Conservation (phyloP, 2,329 filamentous ascomycete species). For the Pestalotiopsis sp. region DNA sequence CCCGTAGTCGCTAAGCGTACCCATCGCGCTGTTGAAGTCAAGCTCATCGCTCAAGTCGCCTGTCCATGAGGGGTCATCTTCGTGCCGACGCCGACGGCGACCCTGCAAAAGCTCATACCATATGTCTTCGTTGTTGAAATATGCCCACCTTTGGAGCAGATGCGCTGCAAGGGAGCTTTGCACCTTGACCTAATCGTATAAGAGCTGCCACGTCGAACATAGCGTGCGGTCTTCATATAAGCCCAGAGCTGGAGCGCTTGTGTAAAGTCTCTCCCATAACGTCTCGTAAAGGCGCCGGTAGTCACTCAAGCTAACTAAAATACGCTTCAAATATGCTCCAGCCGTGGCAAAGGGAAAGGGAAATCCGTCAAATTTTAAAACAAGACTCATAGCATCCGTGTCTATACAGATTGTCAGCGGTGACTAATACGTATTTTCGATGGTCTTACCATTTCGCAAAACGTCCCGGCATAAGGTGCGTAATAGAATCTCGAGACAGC, state of each 20-base stretch:
- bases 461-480: slow-evolving; percentile 25
- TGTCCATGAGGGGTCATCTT: slow-evolving; percentile 8
- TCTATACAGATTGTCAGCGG: slow-evolving; percentile 21
- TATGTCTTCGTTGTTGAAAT: slow-evolving; percentile 16
- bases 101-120: slow-evolving; percentile 15
- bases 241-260: slow-evolving; percentile 26
- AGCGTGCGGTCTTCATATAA: slow-evolving; percentile 34
- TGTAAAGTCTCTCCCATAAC: slow-evolving; percentile 36
- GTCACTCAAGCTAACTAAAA: slow-evolving; percentile 31
- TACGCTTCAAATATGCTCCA: slow-evolving; percentile 42
- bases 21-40: slow-evolving; percentile 11
- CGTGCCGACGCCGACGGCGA: not conserved
- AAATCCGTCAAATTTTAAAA: slow-evolving; percentile 39
- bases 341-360: slow-evolving; percentile 46
- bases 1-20: slow-evolving; percentile 12
- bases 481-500: slow-evolving; percentile 32
- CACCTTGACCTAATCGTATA: slow-evolving; percentile 35
- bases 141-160: slow-evolving; percentile 1
- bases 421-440: slow-evolving; percentile 1
- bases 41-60: slow-evolving; percentile 11
- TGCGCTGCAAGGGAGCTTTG: slow-evolving; percentile 20
- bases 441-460: slow-evolving; percentile 26
- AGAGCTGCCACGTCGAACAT: slow-evolving; percentile 39
- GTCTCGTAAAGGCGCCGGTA: slow-evolving; percentile 28
- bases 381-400: slow-evolving; percentile 28